Conservation (phyloP, 129 eudicot species). For the Tagetes patula region DNA sequence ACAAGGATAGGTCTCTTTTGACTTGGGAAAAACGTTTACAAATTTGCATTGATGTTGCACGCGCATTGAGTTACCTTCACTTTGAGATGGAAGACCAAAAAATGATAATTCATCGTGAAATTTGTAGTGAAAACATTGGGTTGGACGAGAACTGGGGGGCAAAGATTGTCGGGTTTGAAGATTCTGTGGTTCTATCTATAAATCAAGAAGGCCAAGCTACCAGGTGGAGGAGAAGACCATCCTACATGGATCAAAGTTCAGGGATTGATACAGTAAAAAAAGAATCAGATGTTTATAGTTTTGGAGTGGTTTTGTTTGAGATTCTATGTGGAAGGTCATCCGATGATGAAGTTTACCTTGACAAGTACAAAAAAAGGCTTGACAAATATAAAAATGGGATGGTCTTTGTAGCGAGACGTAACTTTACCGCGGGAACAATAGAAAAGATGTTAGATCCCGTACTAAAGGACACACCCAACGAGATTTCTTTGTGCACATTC, state of each 20-base stretch:
- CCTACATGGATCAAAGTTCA: not conserved
- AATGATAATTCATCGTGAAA: not conserved
- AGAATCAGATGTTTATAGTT: not conserved
- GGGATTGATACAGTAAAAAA: not conserved
- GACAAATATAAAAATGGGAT: not conserved
- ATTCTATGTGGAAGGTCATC: not conserved
- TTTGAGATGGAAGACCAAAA: not conserved
- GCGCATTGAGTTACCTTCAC: not conserved
- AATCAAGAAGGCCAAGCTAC: not conserved
- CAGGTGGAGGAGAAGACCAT: not conserved
- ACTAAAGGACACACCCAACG: not conserved
- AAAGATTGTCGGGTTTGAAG: not conserved
- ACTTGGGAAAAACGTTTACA: not conserved
- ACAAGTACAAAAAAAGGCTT: not conserved
- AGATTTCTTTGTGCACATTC: not conserved
- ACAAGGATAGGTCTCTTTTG: not conserved
- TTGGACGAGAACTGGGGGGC: slow-evolving; percentile 1
- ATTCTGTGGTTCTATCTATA: not conserved
- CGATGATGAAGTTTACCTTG: not conserved
- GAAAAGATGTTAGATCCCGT: not conserved
- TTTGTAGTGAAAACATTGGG: not conserved
- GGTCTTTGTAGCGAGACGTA: not conserved
- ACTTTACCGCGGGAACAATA: not conserved
- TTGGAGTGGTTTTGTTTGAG: not conserved
- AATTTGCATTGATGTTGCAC: not conserved